Base-by-base conservation (phyloP, 352 stramenopile species). In the Paralagenidium karlingii region DNA sequence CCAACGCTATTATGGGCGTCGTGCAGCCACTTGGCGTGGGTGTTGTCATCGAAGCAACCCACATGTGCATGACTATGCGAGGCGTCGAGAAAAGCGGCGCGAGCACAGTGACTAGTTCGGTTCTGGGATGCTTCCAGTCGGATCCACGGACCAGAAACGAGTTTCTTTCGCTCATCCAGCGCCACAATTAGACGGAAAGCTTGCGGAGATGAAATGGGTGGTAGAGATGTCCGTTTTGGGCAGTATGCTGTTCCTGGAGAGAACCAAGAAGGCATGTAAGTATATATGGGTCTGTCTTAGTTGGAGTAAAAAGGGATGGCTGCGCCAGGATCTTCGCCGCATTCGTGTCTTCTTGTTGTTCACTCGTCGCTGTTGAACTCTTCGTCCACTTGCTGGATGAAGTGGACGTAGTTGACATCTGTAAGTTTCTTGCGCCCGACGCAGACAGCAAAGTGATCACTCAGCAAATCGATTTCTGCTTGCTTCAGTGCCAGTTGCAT, bases 21-120 rank as follows among this genome's bases (percentile, higher is more conserved):
- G 87, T 99, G 37, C 60, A 98, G 47, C 94, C 96, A 31, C 75
- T 98, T 40, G 96, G 96, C 24, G 96, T 99, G 13, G 96, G 79
- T 3, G 96, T 99, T n/a, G 92, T 99, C 42, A 89, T 99, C 39
- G 96, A 99, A 61, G 89, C 91, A 26, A 94, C 77, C 25, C 96
- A 99, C 71, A 98, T 99, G 85, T 99, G 96, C 68, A 99, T 99
- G 96, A 82, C 96, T 26, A 99, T 99, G 94, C 81, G 96, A 24
- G 96, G 96, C 32, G 96, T 99, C 4, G 87, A 99, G 59, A 99
- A 99, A 60, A 91, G 90, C 22, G 90, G 90, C 6, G 81, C 94
- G 9, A 94, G 69, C 19, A 99, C 96, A 0, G 79, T 98, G 34
- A 99, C 96, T 4, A 98, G 84, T 59, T 97, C 84, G 37, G 85